Conservation (phyloP, 2,329 filamentous ascomycete genomes). For the Dactylellina cionopaga region DNA sequence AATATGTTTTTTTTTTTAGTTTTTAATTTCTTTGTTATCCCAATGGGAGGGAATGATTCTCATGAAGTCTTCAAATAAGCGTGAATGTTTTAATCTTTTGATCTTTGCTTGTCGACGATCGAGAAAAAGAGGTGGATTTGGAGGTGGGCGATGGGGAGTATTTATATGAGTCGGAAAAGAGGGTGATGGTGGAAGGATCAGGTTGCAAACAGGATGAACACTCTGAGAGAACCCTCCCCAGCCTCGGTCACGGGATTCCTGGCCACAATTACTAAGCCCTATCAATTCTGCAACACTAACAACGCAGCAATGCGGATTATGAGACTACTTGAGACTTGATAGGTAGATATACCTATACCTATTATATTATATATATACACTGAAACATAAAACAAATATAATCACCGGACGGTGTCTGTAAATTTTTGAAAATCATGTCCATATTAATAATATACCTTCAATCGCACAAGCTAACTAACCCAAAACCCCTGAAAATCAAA, state of each 20-base stretch:
- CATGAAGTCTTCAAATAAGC: no score
- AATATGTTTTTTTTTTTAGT: neutral
- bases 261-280: neutral
- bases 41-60: no score
- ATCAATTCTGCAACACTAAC: no score
- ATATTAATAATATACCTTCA: no score
- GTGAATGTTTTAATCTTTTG: constrained; percentile 15
- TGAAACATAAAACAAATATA: no score
- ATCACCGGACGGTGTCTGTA: no score
- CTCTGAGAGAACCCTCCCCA: neutral
- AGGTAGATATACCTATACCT: neutral
- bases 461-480: no score
- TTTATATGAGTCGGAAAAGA: constrained; percentile 45
- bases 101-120: constrained; percentile 8
- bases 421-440: no score
- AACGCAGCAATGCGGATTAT: no score
- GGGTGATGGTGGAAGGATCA: constrained; percentile 51
- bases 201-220: constrained; percentile 36
- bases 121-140: constrained; percentile 26
- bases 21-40: constrained; percentile 1
- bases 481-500: no score
- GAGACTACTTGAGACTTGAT: neutral
- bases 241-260: constrained; percentile 25
- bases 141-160: constrained; percentile 51
- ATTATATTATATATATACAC: no score